Evolutionary conservation across 2,329 filamentous ascomycete genomes (phyloP), one percentile per base, ranked within the genome.

Genomic region (Neofusicoccum parvum): DNA sequence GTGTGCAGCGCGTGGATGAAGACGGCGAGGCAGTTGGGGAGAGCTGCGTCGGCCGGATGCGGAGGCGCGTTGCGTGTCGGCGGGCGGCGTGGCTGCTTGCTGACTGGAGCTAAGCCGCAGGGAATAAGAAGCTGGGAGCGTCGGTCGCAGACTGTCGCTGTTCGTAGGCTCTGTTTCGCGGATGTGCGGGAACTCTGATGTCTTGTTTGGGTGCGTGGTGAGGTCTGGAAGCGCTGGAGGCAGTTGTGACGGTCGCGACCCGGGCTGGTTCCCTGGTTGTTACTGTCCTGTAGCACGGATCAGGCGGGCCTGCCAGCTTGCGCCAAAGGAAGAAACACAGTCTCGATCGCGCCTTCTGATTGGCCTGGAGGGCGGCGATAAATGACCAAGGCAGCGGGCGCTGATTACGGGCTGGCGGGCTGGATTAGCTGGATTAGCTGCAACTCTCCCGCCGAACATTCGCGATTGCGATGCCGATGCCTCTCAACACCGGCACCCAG

Each of bases 1-100:
- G 11, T 6, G n/a, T 20, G 27, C n/a, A 34, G 50, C 12, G 50
- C 12, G 39, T 64, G 50, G 62, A 64, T 46, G 48, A 54, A 64
- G 49, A 54, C 49, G 62, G 62, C 62, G 62, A 46, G 39, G 62
- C 43, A 46, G 39, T 64, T 45, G 41, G 41, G 23, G 39, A 53
- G 50, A 46, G 62, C 39, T 34, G 51, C 39, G 63, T 23, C 63
- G 53, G 51, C 63, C 63, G 63, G 63, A 65, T 58, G 63, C 51
- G 53, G 63, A 65, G 53, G 51, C 63, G 63, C 63, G 63, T 59
- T 34, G 51, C 20, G 59, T 32, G 20, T 51, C 32, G 56, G 56
- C 32, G 20, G 56, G 56, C 56, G 37, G 56, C 41, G 32, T 36
- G 56, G 56, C 43, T 60, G 43, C 56, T 48, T 60, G 56, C 56